Base-by-base conservation (phyloP, 768 basidiomycete genomes). In the Cyclocybe cylindracea region DNA sequence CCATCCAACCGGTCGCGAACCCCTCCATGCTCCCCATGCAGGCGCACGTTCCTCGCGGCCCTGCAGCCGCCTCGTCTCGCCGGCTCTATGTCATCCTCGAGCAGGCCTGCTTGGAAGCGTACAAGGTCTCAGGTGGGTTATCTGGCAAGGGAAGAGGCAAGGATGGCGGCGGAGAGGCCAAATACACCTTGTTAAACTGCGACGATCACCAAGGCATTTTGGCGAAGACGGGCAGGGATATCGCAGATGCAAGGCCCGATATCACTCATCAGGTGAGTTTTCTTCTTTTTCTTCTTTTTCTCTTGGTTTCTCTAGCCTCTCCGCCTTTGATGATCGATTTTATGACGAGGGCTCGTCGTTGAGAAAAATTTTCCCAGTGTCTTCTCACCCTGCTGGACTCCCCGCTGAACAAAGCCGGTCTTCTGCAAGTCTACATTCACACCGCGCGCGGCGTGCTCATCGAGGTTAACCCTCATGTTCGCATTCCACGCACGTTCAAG, bases 191-290 rank as follows among this genome's bases (percentile, higher is more conserved):
- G 52, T 71, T 99, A 59, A 99, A 99, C 71, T 98, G 97, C 69
- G 97, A 98, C 67, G 97, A 98, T 60, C 97, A 98, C 71, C 97
- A 99, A 68, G 96, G 96, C 49, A 97, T 99, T 60, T 78, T 99
- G 55, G 96, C 97, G 4, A 98, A 97, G 71, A 97, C 94, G 0
- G 94, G 94, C 11, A 82, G 96, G 66, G 97, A 99, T 71, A 98
- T 98, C 55, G 97, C 97, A 11, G 95, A 98, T 72, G 97, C 97
- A n/a, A 78, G 97, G 57, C 97, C 97, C 2, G 97, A 98, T 72
- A 98, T 98, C 63, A 98, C 97, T 0, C 97, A 99, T 67, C 97
- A 98, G 83, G 94, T 93, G 52, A 45, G 80, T 66, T 24, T 44
- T 32, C 41, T 31, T 44, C 10, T 10, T 29, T 45, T 48, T 11